Base-by-base conservation (phyloP, 2,329 filamentous ascomycete genomes). In the Fusarium sp. region DNA sequence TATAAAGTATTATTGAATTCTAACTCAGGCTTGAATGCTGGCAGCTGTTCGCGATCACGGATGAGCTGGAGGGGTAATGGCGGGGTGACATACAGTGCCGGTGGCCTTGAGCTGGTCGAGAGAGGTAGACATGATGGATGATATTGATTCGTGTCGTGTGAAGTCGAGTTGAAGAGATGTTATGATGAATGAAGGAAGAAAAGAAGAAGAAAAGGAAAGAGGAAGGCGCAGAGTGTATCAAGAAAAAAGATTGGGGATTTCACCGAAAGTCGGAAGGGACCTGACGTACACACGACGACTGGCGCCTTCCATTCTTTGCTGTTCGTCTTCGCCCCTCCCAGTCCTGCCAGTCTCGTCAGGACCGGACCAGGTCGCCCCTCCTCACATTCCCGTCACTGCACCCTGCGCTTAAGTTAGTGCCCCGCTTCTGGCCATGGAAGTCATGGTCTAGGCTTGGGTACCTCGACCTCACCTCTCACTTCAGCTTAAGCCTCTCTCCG, bases 31-130 rank as follows among this genome's bases (percentile, higher is more conserved):
- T 54, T 54, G 21, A 36, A 32, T 40, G 39, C 57, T 44, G 28
- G n/a, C 32, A 56, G 20, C 47, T 49, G 55, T 43, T 61, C 57
- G 59, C 62, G 51, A 57, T 67, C 55, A 55, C 52, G 43, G 36
- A 60, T 52, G 46, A 56, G 54, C 67, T 75, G 75, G 76, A 76
- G 76, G 77, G 76, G 76, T 71, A 71, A 57, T 69, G 66, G 66
- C 56, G 72, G 74, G 67, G 69, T 70, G 62, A 92, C 93, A 83
- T 87, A 97, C 94, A 78, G 96, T 99, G 90, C 96, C 96, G 80
- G 91, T 83, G 85, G 93, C 90, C 88, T 99, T 99, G 81, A 99
- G 89, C 86, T 98, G 94, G 76, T 98, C 96, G 76, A 99, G 91
- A 82, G 94, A 93, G 82, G 85, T 91, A 82, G 93, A 83, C 94